A percentile compares a stretch with the other conserved stretches of the same genome.
Conservation (phyloP, 805 yeast genomes). For the Saccharomycopsis fermentans region DNA sequence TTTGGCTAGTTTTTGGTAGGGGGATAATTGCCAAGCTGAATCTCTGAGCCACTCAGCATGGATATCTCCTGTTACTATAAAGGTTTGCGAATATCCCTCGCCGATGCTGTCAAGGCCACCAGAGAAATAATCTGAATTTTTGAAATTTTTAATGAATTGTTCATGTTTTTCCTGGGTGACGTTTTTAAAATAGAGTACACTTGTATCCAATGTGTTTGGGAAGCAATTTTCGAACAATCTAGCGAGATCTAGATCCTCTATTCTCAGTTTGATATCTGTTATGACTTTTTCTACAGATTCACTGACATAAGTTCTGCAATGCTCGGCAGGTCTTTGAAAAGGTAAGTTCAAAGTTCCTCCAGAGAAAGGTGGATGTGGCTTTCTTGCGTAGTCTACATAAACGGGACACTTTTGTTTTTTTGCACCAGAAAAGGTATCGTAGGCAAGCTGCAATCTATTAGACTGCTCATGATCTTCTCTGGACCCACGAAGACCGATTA, state of each 20-base stretch:
- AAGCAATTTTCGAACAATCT: slow-evolving; percentile 70
- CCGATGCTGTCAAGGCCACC: neutral
- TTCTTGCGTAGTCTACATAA: slow-evolving; percentile 50
- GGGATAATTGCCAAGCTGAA: slow-evolving; percentile 72
- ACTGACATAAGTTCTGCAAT: slow-evolving; percentile 68
- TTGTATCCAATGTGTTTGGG: slow-evolving; percentile 84
- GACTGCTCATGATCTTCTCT: neutral
- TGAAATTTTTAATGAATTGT: neutral
- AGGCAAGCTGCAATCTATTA: neutral
- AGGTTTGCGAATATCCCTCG: slow-evolving; percentile 42
- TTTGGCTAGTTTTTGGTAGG: slow-evolving; percentile 53
- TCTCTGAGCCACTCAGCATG: slow-evolving; percentile 92
- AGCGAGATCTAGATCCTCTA: slow-evolving; percentile 57
- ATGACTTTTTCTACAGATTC: slow-evolving; percentile 52
- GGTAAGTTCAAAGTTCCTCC: slow-evolving; percentile 49
- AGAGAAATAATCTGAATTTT: neutral
- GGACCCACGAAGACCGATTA: neutral
- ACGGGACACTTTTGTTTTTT: slow-evolving; percentile 37
- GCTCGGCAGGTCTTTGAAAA: slow-evolving; percentile 61
- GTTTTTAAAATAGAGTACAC: slow-evolving; percentile 59
- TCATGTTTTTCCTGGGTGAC: neutral
- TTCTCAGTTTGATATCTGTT: slow-evolving; percentile 36
- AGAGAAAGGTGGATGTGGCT: slow-evolving; percentile 46
- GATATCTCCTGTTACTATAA: slow-evolving; percentile 85
- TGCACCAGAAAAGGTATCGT: neutral